A percentile compares a stretch with the other conserved stretches of the same genome.
Conservation (phyloP, 768 basidiomycete genomes). For the Lactarius akahatsu region DNA sequence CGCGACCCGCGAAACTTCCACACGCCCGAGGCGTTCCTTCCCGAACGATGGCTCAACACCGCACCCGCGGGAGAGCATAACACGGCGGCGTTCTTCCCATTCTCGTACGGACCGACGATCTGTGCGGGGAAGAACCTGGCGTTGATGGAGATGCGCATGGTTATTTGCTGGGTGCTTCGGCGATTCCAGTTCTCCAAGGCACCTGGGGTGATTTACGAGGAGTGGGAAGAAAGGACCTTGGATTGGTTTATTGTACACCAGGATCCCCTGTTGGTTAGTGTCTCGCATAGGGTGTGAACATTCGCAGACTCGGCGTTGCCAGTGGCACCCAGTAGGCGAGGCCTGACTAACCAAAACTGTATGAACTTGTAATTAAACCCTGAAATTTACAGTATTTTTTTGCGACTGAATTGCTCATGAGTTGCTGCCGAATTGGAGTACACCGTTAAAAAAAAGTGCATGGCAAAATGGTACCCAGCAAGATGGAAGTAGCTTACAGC, state of each 20-base stretch:
- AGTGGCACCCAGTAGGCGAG: background rate
- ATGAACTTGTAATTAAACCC: too few relatives aligned
- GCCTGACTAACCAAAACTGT: too few relatives aligned
- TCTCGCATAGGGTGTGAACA: too few relatives aligned
- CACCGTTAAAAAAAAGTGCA: too few relatives aligned
- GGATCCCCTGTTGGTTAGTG: background rate
- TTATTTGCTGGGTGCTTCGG: background rate
- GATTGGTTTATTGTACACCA: background rate
- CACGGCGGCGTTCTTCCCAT: constrained; percentile 26
- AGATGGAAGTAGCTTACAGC: too few relatives aligned
- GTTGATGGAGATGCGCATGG: constrained; percentile 21
- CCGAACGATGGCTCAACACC: background rate
- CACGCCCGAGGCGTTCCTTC: background rate
- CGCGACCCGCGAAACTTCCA: constrained; percentile 7
- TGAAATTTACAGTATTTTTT: too few relatives aligned
- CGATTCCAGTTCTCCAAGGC: background rate
- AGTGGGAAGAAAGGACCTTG: background rate
- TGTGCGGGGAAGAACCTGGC: constrained; percentile 31
- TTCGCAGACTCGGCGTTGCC: background rate
- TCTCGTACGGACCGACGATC: constrained; percentile 28
- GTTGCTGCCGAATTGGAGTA: too few relatives aligned
- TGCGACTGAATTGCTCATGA: too few relatives aligned
- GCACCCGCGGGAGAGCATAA: constrained; percentile 2
- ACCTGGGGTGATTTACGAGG: background rate
- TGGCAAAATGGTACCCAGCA: too few relatives aligned